These are phyloP conservation scores for Candida krabiensis DNA, from an alignment of 805 yeast genomes.

Conservation along the genomic window DNA sequence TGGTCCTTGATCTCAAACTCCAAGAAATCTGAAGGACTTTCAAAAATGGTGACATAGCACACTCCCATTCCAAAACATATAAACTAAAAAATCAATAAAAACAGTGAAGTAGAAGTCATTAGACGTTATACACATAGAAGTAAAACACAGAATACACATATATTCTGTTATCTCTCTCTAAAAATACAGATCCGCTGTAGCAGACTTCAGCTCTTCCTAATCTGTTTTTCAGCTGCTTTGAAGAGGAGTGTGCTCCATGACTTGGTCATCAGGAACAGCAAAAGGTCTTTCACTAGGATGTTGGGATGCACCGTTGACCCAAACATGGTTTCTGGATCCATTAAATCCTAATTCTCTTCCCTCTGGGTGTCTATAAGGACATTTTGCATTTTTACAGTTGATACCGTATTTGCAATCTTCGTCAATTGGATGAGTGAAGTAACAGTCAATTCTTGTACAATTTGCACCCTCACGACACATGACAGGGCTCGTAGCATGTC, in stretches of 20 bases:
- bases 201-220: neutral
- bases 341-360: conserved; percentile 49
- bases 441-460: conserved; percentile 80
- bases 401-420: conserved; percentile 81
- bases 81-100: neutral
- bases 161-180: neutral
- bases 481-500: conserved; percentile 76
- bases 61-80: neutral
- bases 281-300: conserved; percentile 62
- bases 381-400: conserved; percentile 68
- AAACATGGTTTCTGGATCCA: conserved; percentile 30
- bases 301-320: conserved; percentile 27
- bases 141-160: neutral
- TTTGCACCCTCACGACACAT: conserved; percentile 80
- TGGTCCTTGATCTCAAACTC: no score
- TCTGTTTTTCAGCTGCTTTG: no score
- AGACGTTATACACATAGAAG: no score
- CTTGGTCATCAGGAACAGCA: conserved; percentile 75
- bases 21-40: no score
- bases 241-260: conserved; percentile 63
- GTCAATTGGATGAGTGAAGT: conserved; percentile 76
- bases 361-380: conserved; percentile 79
- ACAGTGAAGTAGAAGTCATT: neutral
- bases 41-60: neutral
- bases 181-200: neutral